Base-by-base conservation (phyloP, 371 early-diverging fungal genomes). In the Lichtheimia ornata region DNA sequence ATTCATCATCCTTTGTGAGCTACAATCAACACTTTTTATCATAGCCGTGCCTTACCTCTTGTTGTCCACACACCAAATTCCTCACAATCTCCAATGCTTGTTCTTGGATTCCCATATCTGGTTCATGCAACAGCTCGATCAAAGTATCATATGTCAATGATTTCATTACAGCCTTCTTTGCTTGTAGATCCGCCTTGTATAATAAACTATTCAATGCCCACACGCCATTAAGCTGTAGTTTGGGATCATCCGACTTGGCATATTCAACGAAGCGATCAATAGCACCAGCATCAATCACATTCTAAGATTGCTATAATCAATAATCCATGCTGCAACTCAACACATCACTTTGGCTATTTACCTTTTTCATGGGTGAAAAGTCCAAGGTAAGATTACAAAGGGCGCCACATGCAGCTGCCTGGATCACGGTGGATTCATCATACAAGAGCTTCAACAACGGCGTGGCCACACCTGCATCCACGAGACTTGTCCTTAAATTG, bases 141-240 rank as follows among this genome's bases (percentile, higher is more conserved):
- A 95, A 71, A 3, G 74, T 74, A 56, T 80, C 71, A 70, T 85
- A 94, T 0, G 88, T 86, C 30, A 94, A 70, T 6, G 75, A 75
- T 9, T 73, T 69, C 89, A 95, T 92, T 0, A 94, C 90, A 11
- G 76, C 66, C 35, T 78, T 73, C 68, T 94, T 94, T 18, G 86
- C 78, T 0, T 76, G 80, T 14, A 86, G 65, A 41, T 89, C 88
- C 2, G 93, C 89, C 53, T 85, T 83, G 69, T 75, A 94, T 14
- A 93, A 74, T 30, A 94, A 68, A 71, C 93, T 95, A 54, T 93
- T 93, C 52, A 95, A 68, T 2, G 92, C 91, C 94, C 94, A 95
- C 2, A 93, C 77, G 7, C 89, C 87, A 66, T 95, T 93, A 42
- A 91, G 64, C 51, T 89, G 78, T 11, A 94, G 68, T 24, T 72